These are phyloP conservation scores for Medicago truncatula DNA, from an alignment of 306 rosid genomes.

Conservation along the genomic window DNA sequence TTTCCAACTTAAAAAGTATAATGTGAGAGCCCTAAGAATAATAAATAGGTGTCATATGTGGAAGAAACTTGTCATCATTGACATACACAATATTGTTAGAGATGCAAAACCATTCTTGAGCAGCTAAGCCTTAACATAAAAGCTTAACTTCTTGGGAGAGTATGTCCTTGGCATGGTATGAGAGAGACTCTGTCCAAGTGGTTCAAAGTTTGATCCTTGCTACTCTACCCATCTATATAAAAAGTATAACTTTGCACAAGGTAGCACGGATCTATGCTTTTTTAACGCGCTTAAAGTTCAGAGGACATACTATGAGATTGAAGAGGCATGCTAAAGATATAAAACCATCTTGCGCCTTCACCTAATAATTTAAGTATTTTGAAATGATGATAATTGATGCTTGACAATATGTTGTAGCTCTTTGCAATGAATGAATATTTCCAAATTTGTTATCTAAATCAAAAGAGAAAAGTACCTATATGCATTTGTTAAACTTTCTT, in stretches of 20 bases:
- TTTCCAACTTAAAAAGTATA: neutral
- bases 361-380: too few relatives aligned
- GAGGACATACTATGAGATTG: neutral
- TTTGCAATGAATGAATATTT: constrained; percentile 11
- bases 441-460: neutral
- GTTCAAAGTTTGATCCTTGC: neutral
- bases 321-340: neutral
- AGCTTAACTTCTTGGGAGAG: neutral
- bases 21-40: neutral
- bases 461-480: neutral
- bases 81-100: constrained; percentile 1
- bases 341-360: neutral
- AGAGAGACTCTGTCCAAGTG: neutral
- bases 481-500: constrained; percentile 2
- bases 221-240: neutral
- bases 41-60: neutral
- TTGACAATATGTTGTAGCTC: constrained; percentile 8
- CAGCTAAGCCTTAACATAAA: neutral
- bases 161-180: neutral
- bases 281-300: neutral
- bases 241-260: constrained; percentile 7
- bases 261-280: neutral
- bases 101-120: neutral
- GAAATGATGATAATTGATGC: neutral
- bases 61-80: constrained; percentile 5